phyloP scores from a whole-genome alignment of 768 basidiomycete genomes.

The Mycena floridula region DNA sequence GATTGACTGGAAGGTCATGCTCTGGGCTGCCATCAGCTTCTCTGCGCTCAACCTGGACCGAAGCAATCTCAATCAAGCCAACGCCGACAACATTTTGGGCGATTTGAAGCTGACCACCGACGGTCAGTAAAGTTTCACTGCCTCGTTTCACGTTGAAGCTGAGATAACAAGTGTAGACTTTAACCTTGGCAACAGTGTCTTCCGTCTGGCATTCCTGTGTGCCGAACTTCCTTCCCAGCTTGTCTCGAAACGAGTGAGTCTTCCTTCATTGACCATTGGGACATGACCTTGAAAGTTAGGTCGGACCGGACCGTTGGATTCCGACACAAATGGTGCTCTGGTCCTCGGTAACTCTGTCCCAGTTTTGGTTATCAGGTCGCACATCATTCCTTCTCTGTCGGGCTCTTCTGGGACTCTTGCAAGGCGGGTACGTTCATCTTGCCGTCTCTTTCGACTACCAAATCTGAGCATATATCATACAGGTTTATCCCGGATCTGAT shows the following conservation, averaged over 20 bases:
- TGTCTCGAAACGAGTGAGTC: slow-evolving; percentile 47
- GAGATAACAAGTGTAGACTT: slow-evolving; percentile 30
- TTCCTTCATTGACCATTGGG: neutral
- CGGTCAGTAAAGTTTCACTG: slow-evolving; percentile 19
- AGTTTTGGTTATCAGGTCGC: slow-evolving; percentile 53
- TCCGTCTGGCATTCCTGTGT: slow-evolving; percentile 41
- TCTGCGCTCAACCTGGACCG: slow-evolving; percentile 51
- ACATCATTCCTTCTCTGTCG: slow-evolving; percentile 42
- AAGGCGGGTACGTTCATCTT: slow-evolving; percentile 33
- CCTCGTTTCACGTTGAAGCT: neutral
- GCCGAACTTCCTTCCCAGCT: slow-evolving; percentile 62
- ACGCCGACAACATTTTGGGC: slow-evolving; percentile 50
- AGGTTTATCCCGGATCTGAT: slow-evolving; percentile 57
- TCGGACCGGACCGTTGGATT: slow-evolving; percentile 63
- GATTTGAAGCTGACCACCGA: slow-evolving; percentile 50
- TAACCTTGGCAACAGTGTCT: slow-evolving; percentile 51
- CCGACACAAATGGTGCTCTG: slow-evolving; percentile 52
- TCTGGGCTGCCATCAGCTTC: slow-evolving; percentile 51
- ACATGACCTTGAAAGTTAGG: slow-evolving; percentile 15
- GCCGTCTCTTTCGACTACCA: neutral
- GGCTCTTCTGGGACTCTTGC: slow-evolving; percentile 43
- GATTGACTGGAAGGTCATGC: slow-evolving; percentile 58
- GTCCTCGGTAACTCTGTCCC: slow-evolving; percentile 44
- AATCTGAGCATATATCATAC: neutral
- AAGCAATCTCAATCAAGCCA: slow-evolving; percentile 50